Evolutionary conservation across 768 basidiomycete genomes (phyloP).

Genomic region (Mycena amicta): DNA sequence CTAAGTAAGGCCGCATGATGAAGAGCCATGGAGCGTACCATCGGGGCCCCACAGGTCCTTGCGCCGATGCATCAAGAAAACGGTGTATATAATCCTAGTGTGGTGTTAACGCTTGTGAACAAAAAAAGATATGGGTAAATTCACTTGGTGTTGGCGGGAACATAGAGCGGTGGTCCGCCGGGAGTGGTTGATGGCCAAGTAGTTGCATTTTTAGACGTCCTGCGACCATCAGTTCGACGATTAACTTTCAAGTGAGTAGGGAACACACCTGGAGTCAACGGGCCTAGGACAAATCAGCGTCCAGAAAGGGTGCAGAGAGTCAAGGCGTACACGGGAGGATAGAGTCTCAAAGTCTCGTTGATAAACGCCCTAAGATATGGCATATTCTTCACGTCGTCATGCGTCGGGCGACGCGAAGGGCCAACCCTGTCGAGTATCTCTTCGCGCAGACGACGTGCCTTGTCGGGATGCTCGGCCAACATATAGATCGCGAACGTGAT

Average conservation of each 20-base stretch:
- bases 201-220: constrained; percentile 14
- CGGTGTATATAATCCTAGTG: constrained; percentile 30
- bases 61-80: constrained; percentile 44
- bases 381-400: constrained; percentile 41
- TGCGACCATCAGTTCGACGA: background rate
- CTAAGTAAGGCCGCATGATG: background rate
- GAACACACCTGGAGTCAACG: constrained; percentile 3
- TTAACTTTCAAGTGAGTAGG: background rate
- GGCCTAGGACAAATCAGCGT: background rate
- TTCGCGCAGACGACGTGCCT: constrained; percentile 34
- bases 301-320: background rate
- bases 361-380: constrained; percentile 45
- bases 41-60: constrained; percentile 49
- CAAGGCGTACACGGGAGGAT: constrained; percentile 23
- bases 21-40: constrained; percentile 27
- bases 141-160: constrained; percentile 32
- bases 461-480: constrained; percentile 39
- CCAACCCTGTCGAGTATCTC: constrained; percentile 40
- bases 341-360: constrained; percentile 21
- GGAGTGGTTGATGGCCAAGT: constrained; percentile 14
- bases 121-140: background rate
- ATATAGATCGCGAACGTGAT: constrained; percentile 41
- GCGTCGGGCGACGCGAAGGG: constrained; percentile 31
- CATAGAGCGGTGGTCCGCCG: constrained; percentile 28
- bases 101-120: background rate